Conservation (phyloP, 176 grass and related monocot genomes). For the Ensete glaucum region DNA sequence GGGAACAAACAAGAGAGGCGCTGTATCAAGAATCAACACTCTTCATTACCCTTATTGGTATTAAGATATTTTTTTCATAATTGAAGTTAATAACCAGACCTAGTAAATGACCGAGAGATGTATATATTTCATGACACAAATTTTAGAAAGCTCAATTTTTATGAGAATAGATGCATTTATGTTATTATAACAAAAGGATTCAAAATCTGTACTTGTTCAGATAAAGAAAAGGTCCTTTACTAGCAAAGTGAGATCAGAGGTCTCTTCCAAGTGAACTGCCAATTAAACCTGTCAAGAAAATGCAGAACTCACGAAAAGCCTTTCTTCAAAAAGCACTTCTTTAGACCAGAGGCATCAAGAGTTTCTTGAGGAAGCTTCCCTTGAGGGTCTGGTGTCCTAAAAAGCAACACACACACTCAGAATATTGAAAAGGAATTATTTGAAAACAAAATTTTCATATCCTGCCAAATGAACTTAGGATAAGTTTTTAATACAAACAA, state of each 20-base stretch:
- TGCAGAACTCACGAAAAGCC: constrained; percentile 76
- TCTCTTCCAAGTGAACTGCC: neutral
- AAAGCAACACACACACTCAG: constrained; percentile 8
- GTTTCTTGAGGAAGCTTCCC: constrained; percentile 90
- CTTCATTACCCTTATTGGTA: too few species aligned
- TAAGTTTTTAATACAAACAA: neutral
- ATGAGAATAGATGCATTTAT: too few species aligned
- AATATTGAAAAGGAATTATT: constrained; percentile 3
- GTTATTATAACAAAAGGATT: too few species aligned
- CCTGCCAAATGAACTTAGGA: neutral
- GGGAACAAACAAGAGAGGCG: too few species aligned
- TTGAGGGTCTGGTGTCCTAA: constrained; percentile 54
- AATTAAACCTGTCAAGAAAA: constrained; percentile 14
- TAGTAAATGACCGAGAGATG: too few species aligned
- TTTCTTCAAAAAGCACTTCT: constrained; percentile 51
- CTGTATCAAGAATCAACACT: too few species aligned
- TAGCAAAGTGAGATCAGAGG: neutral
- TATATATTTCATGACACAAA: too few species aligned
- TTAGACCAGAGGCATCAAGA: constrained; percentile 57
- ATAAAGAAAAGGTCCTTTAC: neutral
- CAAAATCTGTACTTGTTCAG: neutral
- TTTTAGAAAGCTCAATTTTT: neutral
- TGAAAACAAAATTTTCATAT: neutral
- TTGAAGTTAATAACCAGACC: too few species aligned
- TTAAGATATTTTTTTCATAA: too few species aligned